phyloP scores from a whole-genome alignment of 1,139 yeast genomes.

The Barnettozyma hawaiiensis region DNA sequence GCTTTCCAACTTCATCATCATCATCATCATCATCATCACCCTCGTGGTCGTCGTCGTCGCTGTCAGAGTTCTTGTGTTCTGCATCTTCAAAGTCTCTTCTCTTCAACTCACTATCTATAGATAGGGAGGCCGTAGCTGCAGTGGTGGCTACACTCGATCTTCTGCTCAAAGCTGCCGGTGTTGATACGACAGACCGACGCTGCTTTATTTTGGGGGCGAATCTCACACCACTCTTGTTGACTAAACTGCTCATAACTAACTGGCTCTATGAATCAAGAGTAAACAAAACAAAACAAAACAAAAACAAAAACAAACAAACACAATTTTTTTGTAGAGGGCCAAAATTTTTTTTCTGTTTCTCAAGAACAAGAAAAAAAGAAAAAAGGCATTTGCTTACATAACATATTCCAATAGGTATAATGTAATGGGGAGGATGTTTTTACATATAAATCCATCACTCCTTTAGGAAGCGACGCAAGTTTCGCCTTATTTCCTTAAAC shows the following conservation, averaged over 20 bases:
- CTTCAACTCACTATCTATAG: slow-evolving; percentile 2
- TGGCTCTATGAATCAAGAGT: neutral
- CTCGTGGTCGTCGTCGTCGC: slow-evolving; percentile 4
- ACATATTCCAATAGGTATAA: no score
- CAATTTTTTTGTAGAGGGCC: no score
- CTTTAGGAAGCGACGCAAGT: slow-evolving; percentile 5
- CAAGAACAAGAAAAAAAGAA: no score
- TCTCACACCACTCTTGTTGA: slow-evolving; percentile 34
- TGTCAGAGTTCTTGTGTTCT: slow-evolving; percentile 1
- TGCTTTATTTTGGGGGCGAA: slow-evolving; percentile 35
- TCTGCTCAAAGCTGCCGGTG: slow-evolving; percentile 15
- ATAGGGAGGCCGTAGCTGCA: slow-evolving; percentile 4
- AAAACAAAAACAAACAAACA: no score
- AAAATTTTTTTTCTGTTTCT: no score
- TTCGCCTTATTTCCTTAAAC: slow-evolving; percentile 10
- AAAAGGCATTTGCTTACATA: no score
- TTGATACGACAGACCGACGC: slow-evolving; percentile 27
- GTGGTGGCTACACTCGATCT: slow-evolving; percentile 19
- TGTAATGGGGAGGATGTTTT: no score
- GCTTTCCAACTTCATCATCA: slow-evolving; percentile 3
- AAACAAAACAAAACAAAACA: no score
- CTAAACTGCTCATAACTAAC: slow-evolving; percentile 5
- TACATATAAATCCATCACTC: no score
- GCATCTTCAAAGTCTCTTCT: slow-evolving; percentile 4
- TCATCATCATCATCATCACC: slow-evolving; percentile 6